phyloP scores from a whole-genome alignment of 169 alveolate species.

The Cryptosporidium baileyi region DNA sequence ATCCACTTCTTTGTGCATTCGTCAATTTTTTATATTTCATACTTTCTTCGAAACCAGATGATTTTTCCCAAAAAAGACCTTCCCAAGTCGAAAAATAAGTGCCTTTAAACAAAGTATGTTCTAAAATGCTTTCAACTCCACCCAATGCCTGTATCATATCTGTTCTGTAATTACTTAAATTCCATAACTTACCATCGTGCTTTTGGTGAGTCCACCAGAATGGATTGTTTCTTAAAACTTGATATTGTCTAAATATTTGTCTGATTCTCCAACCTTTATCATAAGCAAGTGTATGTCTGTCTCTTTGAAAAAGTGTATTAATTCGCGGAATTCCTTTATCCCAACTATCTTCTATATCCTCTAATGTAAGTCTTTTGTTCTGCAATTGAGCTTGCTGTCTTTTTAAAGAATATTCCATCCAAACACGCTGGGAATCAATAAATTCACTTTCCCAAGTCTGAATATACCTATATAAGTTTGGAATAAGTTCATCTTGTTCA shows the following conservation, averaged over 20 bases:
- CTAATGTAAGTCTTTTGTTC: conserved; percentile 97
- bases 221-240: conserved; percentile 95
- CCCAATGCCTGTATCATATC: conserved; percentile 99
- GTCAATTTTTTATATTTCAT: conserved; percentile 99
- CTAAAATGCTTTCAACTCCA: conserved; percentile 99
- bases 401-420: conserved; percentile 99
- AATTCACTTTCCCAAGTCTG: conserved; percentile 99
- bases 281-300: conserved; percentile 98
- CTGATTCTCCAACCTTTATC: conserved; percentile 99
- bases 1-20: conserved; percentile 99
- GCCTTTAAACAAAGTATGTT: conserved; percentile 99
- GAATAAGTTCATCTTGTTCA: conserved; percentile 99
- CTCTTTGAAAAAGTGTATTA: conserved; percentile 99
- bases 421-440: conserved; percentile 98
- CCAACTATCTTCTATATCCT: conserved; percentile 99
- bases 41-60: conserved; percentile 98
- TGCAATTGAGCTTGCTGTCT: conserved; percentile 98
- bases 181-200: conserved; percentile 99
- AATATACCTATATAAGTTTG: conserved; percentile 96
- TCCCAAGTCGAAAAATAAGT: conserved; percentile 99
- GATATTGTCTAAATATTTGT: conserved; percentile 97
- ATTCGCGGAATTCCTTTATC: conserved; percentile 99
- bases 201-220: conserved; percentile 99
- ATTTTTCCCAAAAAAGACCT: conserved; percentile 99
- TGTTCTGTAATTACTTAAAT: conserved; percentile 98